Base-by-base conservation (phyloP, 352 stramenopile species). In the Hyaloperonospora arabidopsidis region DNA sequence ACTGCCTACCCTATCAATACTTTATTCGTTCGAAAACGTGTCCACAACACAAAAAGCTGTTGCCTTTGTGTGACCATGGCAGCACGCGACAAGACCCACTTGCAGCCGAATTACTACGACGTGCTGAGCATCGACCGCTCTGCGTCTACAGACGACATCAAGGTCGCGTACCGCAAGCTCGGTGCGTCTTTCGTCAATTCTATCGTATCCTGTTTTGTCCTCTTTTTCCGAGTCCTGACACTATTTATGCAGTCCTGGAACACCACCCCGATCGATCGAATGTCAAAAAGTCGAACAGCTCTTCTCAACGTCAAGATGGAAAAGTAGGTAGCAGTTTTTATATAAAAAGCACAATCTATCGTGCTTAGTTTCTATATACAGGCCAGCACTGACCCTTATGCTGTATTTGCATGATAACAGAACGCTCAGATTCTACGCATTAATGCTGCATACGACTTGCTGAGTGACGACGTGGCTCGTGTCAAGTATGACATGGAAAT, bases 401-500 rank as follows among this genome's bases (percentile, higher is more conserved):
- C 21, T 41, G 15, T 49, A 43, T 25, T 58, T 23, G 36, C 28
- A 41, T 8, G 1, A 47, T 13, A 47, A 15, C 28, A 79, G 63
- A 59, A 79, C 43, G 63, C 62, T 1, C 56, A 86, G 54, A 86
- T 86, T 52, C 53, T 86, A 35, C 70, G 66, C 38, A 84, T 90
- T 55, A 88, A 88, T 55, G 77, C 74, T 15, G 80, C 80, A 19
- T 90, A 90, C 63, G 80, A 87, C 48, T 61, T 73, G 45, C 54
- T 90, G 21, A 86, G 72, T 44, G 63, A 87, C 59, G 39, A 58
- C 17, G 47, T 68, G 17, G 39, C 52, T 34, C 76, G 80, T 15
- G 64, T 79, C 23, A 73, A 78, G 67, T 90, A 90, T 63, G 80
- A 90, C 50, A 52, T 84, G 3, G 76, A 90, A 18, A 68, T 73